Base-by-base conservation (phyloP, 2,329 filamentous ascomycete genomes). In the Magnaporthiopsis incrustans region DNA sequence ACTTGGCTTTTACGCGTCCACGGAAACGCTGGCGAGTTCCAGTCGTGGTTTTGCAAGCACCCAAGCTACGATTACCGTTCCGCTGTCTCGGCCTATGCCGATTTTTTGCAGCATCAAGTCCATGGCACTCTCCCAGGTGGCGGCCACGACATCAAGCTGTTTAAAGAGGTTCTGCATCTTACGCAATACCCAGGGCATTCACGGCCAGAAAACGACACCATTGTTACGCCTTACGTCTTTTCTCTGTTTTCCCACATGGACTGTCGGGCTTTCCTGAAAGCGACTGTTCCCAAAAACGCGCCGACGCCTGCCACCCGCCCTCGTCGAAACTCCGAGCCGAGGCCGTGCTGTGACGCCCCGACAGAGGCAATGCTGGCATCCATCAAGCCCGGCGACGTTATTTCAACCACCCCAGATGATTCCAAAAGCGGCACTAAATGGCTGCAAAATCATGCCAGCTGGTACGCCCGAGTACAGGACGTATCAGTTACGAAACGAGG, bases 141-240 rank as follows among this genome's bases (percentile, higher is more conserved):
- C 32, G n/a, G 62, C 35, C 18, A 4, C 18, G 33, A 30, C 11
- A 27, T 87, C 64, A 71, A 71, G 0, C 64, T 90, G 0, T 89
- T 87, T 82, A 70, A 73, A 1, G 85, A 90, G 69, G 71, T 81
- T 1, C 75, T 74, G 61, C 67, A 73, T 4, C 74, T 78, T 12
- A 68, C 66, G 15, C 68, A 69, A 18, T 79, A 80, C 67, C 70
- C 66, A 33, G 4, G 38, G 65, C 33, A 38, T 64, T 60, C 30
- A 11, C 53, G 44, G 25, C 27, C 33, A 22, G 50, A 67, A 2
- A 59, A 59, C 3, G 59, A 71, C 4, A 94, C 91, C 0, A 75
- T 90, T 0, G 88, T 93, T 0, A 94, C 91, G 0, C 84, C 87
- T 0, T 90, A 89, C 64, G 83, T 89, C 0, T 82, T 85, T 66